Conservation (phyloP, 176 grass and related monocot genomes). For the Avena eriantha region DNA sequence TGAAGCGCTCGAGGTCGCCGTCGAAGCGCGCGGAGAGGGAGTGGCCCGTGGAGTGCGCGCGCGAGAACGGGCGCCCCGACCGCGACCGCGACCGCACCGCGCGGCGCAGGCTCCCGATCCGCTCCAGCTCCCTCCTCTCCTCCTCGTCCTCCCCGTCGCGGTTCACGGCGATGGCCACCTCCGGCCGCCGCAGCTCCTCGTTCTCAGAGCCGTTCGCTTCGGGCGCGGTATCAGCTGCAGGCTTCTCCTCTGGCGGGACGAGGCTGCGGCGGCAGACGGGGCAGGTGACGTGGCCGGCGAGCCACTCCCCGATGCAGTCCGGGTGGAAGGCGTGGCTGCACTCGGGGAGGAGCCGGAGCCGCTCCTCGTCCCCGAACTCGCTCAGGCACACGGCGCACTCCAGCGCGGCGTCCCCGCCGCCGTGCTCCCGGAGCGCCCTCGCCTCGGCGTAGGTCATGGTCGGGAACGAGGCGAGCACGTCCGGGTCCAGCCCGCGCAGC, state of each 20-base stretch:
- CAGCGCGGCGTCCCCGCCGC: slow-evolving; percentile 39
- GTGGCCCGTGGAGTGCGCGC: slow-evolving; percentile 89
- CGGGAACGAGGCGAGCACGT: slow-evolving; percentile 73
- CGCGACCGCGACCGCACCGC: slow-evolving; percentile 59
- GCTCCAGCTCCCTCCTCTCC: slow-evolving; percentile 58
- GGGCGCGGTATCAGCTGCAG: neutral
- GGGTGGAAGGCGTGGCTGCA: slow-evolving; percentile 86
- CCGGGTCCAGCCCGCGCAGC: slow-evolving; percentile 57
- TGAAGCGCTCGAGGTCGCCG: slow-evolving; percentile 68
- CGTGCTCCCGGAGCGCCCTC: slow-evolving; percentile 52
- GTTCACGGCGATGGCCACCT: slow-evolving; percentile 46
- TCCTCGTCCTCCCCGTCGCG: neutral
- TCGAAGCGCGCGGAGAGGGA: slow-evolving; percentile 48
- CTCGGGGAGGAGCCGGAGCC: slow-evolving; percentile 63
- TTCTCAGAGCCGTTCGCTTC: neutral
- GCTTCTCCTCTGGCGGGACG: slow-evolving; percentile 35
- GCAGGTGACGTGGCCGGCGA: slow-evolving; percentile 69
- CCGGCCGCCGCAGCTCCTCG: slow-evolving; percentile 5
- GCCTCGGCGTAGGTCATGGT: slow-evolving; percentile 74
- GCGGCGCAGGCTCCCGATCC: slow-evolving; percentile 78
- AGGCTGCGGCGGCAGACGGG: slow-evolving; percentile 81
- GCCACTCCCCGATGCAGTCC: slow-evolving; percentile 88
- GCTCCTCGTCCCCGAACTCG: slow-evolving; percentile 78
- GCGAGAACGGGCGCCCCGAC: slow-evolving; percentile 55
- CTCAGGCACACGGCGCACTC: slow-evolving; percentile 87